Percentiles rank a stretch among this genome's conserved stretches.
Conservation (phyloP, 306 rosid species). For the Heteromeles arbutifolia region DNA sequence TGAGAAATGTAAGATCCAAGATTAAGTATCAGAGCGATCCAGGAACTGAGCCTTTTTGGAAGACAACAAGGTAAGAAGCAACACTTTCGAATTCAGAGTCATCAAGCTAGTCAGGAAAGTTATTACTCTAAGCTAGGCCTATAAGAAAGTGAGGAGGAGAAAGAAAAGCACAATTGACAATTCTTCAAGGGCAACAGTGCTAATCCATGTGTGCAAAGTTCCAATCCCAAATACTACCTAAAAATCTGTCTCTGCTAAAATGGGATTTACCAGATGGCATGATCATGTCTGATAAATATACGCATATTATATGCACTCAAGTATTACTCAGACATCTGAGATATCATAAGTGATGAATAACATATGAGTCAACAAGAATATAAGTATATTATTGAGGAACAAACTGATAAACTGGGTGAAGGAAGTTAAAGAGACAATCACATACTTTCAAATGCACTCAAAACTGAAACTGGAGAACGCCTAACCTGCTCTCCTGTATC, state of each 20-base stretch:
- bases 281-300: no score
- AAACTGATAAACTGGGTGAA: not conserved
- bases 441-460: conserved; percentile 6
- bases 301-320: not conserved
- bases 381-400: not conserved
- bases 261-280: not conserved
- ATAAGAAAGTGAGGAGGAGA: not conserved
- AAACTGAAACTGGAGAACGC: not conserved
- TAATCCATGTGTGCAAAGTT: not conserved
- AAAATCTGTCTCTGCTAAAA: not conserved
- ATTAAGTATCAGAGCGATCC: not conserved
- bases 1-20: not conserved
- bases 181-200: not conserved
- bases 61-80: not conserved
- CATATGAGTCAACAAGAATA: not conserved
- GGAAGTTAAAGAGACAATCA: not conserved
- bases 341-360: not conserved
- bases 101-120: not conserved
- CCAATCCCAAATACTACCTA: not conserved
- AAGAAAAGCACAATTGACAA: not conserved
- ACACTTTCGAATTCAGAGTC: not conserved
- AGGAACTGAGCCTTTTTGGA: not conserved
- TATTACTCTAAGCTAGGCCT: not conserved
- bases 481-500: conserved; percentile 90
- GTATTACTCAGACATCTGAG: not conserved